Evolutionary conservation across 805 yeast species (phyloP), one percentile per base, ranked within the genome.

Genomic region (Starmerella sp.): DNA sequence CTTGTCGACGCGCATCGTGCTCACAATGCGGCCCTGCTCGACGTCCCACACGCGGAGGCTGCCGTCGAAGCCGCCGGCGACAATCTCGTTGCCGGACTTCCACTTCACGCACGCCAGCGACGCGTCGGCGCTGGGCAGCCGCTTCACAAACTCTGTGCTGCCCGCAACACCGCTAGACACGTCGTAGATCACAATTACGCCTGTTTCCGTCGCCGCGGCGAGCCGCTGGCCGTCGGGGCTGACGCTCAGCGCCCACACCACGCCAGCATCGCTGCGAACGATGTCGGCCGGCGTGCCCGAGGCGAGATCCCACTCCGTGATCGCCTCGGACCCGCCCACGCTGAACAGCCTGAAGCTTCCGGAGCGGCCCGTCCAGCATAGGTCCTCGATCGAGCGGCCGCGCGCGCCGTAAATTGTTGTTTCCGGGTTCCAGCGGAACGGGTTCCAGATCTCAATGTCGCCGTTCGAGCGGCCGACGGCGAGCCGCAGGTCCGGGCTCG

Each of bases 61-160:
- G 28, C 96, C 98, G 69, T 93, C 97, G 1, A 96, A 86, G 69
- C 97, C 93, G 11, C 98, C 98, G 50, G 96, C 97, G 41, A 88
- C 79, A 37, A 93, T 71, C 57, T 75, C 71, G 7, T 78, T 78
- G 60, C 83, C 76, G 17, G 76, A 77, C 56, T 77, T 77, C 95
- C 96, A 93, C 53, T 85, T 77, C 43, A 93, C 67, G 54, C 87
- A 77, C 64, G 93, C 73, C 1, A 93, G 84, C 67, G 96, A 77
- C 48, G 88, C 78, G 54, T 83, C 88, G 7, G 62, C 63, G 10
- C 63, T 58, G 71, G 95, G 78, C 57, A 93, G 75, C 51, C 88
- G 80, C 31, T 76, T 70, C 55, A 78, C 83, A 67, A 84, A 88
- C 66, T 86, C 96, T 62, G 91, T 72, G 22, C 77, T 77, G 10